A percentile compares a stretch with the other conserved stretches of the same genome.
These are phyloP conservation scores for Bidens hawaiensis DNA, from an alignment of 140 eudicot species.

Conservation along the genomic window DNA sequence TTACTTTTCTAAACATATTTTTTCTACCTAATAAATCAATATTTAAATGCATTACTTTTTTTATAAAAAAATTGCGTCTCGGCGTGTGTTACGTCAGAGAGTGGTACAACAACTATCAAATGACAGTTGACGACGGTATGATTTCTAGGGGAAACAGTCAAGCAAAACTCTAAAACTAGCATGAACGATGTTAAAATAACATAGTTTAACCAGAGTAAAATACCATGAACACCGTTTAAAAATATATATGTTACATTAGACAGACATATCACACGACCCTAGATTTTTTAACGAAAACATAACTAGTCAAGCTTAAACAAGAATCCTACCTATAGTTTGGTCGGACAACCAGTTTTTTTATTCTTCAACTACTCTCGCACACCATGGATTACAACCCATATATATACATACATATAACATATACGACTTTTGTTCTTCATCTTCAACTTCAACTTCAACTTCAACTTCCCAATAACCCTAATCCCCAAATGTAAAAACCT, in stretches of 20 bases:
- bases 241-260: background rate
- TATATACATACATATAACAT: too few relatives aligned
- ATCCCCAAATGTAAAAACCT: slow-evolving; percentile 12
- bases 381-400: slow-evolving; percentile 24
- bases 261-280: background rate
- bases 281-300: background rate
- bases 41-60: too few relatives aligned
- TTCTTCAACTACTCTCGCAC: slow-evolving; percentile 30
- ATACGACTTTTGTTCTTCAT: slow-evolving; percentile 17
- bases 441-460: too few relatives aligned
- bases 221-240: too few relatives aligned
- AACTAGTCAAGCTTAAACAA: background rate
- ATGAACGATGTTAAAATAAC: too few relatives aligned
- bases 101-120: too few relatives aligned
- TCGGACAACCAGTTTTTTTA: slow-evolving; percentile 32
- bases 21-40: background rate
- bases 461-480: background rate
- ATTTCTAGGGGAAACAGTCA: too few relatives aligned
- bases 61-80: too few relatives aligned
- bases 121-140: too few relatives aligned
- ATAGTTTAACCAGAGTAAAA: too few relatives aligned
- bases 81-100: too few relatives aligned
- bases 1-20: background rate
- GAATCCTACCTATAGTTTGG: slow-evolving; percentile 9
- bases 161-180: too few relatives aligned